phyloP scores from a whole-genome alignment of 140 eudicot species.

The Senecio squalidus region DNA sequence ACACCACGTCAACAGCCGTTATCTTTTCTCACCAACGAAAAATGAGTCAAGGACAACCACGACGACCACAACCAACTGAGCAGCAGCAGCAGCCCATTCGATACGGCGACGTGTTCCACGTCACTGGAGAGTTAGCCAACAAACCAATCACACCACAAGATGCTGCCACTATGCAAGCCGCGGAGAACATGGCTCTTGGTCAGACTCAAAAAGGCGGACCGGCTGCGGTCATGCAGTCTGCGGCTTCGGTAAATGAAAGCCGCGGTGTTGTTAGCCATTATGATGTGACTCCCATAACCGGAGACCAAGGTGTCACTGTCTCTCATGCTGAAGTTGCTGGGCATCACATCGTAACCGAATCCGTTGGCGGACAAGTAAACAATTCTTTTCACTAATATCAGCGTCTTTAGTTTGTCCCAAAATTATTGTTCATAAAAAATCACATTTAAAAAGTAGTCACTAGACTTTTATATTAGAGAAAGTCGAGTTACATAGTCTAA shows the following conservation, averaged over 20 bases:
- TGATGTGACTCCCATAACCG: conserved; percentile 16
- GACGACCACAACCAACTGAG: conserved; percentile 13
- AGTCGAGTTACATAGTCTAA: too few relatives aligned
- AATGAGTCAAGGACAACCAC: conserved; percentile 53
- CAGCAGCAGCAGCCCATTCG: conserved; percentile 27
- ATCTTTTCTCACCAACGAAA: not conserved
- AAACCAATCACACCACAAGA: conserved; percentile 54
- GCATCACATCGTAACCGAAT: conserved; percentile 39
- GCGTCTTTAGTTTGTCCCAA: too few relatives aligned
- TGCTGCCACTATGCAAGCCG: conserved; percentile 63
- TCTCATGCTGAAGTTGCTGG: conserved; percentile 40
- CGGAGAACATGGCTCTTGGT: conserved; percentile 49
- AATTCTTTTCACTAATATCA: not conserved
- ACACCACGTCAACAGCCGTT: not conserved
- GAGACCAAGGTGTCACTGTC: conserved; percentile 33
- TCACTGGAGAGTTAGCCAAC: conserved; percentile 41
- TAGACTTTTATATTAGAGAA: too few relatives aligned
- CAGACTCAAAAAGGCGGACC: conserved; percentile 50
- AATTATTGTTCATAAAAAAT: not conserved
- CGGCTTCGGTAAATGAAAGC: conserved; percentile 41
- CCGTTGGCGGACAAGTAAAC: conserved; percentile 43
- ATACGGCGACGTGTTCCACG: conserved; percentile 61
- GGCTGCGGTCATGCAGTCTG: conserved; percentile 62
- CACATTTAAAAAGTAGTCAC: not conserved
- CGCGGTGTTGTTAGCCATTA: conserved; percentile 38